Percentiles rank a stretch among this genome's conserved stretches.
These are phyloP conservation scores for Datisca glomerata DNA, from an alignment of 306 rosid genomes.

Conservation along the genomic window DNA sequence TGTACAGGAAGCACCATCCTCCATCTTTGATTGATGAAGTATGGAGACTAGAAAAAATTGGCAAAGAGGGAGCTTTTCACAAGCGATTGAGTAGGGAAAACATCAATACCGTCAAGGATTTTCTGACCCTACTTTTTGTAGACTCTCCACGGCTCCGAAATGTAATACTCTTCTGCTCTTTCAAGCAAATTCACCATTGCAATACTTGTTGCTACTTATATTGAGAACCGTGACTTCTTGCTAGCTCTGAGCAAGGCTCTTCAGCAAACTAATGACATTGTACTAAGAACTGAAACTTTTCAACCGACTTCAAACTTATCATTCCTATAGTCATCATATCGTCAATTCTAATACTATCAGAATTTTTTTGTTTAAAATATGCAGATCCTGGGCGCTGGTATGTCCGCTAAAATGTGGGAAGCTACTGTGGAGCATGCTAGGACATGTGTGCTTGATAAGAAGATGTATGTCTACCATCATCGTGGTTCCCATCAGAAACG, in stretches of 20 bases:
- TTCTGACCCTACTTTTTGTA: conserved; percentile 61
- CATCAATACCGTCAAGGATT: conserved; percentile 65
- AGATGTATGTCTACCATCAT: conserved; percentile 35
- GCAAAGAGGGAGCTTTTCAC: conserved; percentile 98
- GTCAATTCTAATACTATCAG: neutral
- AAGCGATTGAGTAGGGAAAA: conserved; percentile 68
- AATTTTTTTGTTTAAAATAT: conserved; percentile 10
- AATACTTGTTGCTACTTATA: no score
- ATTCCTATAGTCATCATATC: no score
- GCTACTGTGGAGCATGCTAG: conserved; percentile 88
- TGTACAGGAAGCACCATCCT: conserved; percentile 98
- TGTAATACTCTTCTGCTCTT: conserved; percentile 29
- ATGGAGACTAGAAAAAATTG: conserved; percentile 94
- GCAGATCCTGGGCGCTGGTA: conserved; percentile 92
- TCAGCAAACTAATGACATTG: no score
- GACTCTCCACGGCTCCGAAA: conserved; percentile 75
- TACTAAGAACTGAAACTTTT: neutral
- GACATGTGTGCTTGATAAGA: conserved; percentile 53
- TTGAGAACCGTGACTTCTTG: no score
- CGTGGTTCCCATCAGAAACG: conserved; percentile 38
- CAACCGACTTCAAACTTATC: no score
- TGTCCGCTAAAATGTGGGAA: conserved; percentile 99
- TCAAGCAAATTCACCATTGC: neutral
- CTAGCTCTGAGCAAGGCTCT: no score
- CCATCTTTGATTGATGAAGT: conserved; percentile 82